These are phyloP conservation scores for Cokeromyces recurvatus DNA, from an alignment of 371 early-diverging fungal genomes.

Conservation along the genomic window DNA sequence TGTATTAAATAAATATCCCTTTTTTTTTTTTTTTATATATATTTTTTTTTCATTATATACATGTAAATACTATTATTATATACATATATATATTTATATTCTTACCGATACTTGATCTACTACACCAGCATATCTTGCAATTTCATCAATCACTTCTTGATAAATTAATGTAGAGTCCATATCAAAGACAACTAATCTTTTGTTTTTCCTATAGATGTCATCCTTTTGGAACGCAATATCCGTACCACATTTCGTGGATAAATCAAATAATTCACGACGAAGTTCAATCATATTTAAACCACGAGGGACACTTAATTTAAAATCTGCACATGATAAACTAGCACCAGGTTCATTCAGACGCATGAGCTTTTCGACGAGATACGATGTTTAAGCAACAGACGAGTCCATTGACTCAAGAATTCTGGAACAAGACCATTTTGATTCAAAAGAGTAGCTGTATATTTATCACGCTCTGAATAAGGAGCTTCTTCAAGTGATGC, in stretches of 20 bases:
- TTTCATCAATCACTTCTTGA: slow-evolving; percentile 98
- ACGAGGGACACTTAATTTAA: slow-evolving; percentile 70
- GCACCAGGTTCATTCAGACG: slow-evolving; percentile 58
- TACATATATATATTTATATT: slow-evolving; percentile 1
- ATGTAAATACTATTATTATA: too few species aligned
- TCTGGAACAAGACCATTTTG: slow-evolving; percentile 68
- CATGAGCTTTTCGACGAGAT: slow-evolving; percentile 79
- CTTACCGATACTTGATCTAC: slow-evolving; percentile 87
- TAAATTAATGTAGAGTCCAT: slow-evolving; percentile 98
- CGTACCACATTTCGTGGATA: slow-evolving; percentile 64
- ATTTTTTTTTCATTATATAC: background rate
- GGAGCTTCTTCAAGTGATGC: slow-evolving; percentile 78
- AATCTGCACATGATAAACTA: slow-evolving; percentile 72
- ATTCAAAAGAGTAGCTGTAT: slow-evolving; percentile 79
- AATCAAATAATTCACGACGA: slow-evolving; percentile 64
- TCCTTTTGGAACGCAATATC: slow-evolving; percentile 88
- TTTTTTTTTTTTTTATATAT: too few species aligned
- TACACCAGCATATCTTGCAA: slow-evolving; percentile 89
- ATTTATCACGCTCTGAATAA: slow-evolving; percentile 72
- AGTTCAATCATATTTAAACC: slow-evolving; percentile 56
- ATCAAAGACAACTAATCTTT: slow-evolving; percentile 95
- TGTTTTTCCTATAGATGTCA: slow-evolving; percentile 84
- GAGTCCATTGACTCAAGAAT: slow-evolving; percentile 74
- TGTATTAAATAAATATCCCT: too few species aligned
- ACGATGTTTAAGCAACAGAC: slow-evolving; percentile 59